A percentile compares a stretch with the other conserved stretches of the same genome.
Conservation (phyloP, 352 stramenopile species). For the Aphanomyces stellatus region DNA sequence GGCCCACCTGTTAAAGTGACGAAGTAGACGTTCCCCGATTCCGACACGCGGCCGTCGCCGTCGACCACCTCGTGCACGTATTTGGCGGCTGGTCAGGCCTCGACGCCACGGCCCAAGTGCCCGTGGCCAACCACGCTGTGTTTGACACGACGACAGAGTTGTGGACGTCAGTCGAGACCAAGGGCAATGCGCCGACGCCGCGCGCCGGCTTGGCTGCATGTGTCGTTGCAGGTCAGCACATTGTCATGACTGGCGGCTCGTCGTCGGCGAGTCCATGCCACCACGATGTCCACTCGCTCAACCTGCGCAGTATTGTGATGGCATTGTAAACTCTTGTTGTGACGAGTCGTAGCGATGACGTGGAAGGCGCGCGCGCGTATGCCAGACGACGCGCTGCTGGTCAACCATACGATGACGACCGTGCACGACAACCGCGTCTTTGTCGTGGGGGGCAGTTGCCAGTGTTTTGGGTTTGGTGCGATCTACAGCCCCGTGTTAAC, state of each 20-base stretch:
- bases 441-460: conserved; percentile 64
- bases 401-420: conserved; percentile 6
- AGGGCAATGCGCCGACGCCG: conserved; percentile 16
- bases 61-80: background rate
- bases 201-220: conserved; percentile 26
- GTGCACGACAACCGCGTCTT: background rate
- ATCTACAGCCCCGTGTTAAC: conserved; percentile 51
- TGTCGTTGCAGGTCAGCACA: conserved; percentile 39
- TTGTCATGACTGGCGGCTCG: conserved; percentile 56
- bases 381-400: background rate
- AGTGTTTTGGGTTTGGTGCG: conserved; percentile 79
- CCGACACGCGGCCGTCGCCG: conserved; percentile 2
- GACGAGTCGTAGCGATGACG: conserved; percentile 1
- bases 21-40: background rate
- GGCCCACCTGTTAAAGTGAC: background rate
- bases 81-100: conserved; percentile 2
- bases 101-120: background rate
- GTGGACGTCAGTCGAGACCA: conserved; percentile 33
- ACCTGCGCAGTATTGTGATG: background rate
- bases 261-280: conserved; percentile 36
- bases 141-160: conserved; percentile 42
- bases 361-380: background rate
- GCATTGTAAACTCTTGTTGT: conserved; percentile 30
- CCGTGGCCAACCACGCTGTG: conserved; percentile 9
- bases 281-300: conserved; percentile 23